These are phyloP conservation scores for Spiraea crenata DNA, from an alignment of 331 rosid genomes.

Conservation along the genomic window DNA sequence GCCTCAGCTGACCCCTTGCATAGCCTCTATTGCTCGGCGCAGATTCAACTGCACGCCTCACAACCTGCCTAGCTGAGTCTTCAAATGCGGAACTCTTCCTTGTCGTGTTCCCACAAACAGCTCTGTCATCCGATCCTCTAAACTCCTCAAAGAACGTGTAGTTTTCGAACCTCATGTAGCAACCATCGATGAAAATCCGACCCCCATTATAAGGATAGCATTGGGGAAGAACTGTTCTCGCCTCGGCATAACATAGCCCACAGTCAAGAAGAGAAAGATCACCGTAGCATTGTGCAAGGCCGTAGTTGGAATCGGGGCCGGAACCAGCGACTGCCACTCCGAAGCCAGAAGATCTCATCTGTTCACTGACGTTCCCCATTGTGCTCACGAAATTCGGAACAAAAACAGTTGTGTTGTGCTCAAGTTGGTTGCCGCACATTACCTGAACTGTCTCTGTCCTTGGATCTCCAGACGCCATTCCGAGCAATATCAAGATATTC, in stretches of 20 bases:
- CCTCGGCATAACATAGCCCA: constrained; percentile 71
- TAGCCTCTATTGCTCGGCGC: constrained; percentile 54
- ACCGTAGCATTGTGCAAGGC: constrained; percentile 85
- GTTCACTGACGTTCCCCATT: constrained; percentile 68
- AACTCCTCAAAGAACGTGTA: constrained; percentile 68
- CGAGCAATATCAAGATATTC: constrained; percentile 26
- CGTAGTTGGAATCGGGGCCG: constrained; percentile 63
- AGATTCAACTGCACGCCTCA: constrained; percentile 38
- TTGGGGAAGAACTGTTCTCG: constrained; percentile 69
- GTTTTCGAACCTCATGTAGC: constrained; percentile 87
- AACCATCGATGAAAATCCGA: constrained; percentile 78
- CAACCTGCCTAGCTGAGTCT: constrained; percentile 49
- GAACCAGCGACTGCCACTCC: constrained; percentile 63
- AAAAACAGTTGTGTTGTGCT: constrained; percentile 46
- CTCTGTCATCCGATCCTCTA: constrained; percentile 48
- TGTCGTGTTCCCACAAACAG: constrained; percentile 59
- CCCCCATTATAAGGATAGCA: constrained; percentile 70
- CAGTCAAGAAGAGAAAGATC: constrained; percentile 82
- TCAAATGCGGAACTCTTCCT: constrained; percentile 40
- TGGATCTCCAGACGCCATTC: constrained; percentile 56
- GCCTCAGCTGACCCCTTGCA: constrained; percentile 39
- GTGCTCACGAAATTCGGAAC: constrained; percentile 64
- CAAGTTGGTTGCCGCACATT: constrained; percentile 45
- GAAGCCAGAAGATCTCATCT: constrained; percentile 58
- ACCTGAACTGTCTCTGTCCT: constrained; percentile 50